Conservation (phyloP, 306 rosid species). For the Elaeagnus macrophylla region DNA sequence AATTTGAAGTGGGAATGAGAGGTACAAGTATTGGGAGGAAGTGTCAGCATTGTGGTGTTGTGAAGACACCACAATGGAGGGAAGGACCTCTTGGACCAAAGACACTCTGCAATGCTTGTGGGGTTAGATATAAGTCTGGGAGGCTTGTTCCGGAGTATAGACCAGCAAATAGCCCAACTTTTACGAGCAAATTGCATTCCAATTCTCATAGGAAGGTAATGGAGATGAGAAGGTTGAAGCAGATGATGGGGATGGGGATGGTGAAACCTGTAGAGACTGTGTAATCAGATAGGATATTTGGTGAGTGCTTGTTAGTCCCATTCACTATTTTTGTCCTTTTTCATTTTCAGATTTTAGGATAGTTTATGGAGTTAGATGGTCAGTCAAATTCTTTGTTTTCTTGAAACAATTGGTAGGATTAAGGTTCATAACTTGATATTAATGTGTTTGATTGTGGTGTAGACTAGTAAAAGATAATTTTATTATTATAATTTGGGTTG, state of each 20-base stretch:
- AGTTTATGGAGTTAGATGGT: conserved; percentile 26
- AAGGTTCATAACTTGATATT: no score
- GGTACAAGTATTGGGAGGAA: conserved; percentile 28
- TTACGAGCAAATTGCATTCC: conserved; percentile 48
- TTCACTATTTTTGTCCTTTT: conserved; percentile 2
- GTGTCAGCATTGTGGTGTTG: conserved; percentile 69
- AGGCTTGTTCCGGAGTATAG: conserved; percentile 66
- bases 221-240: conserved; percentile 58
- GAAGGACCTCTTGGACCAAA: conserved; percentile 61
- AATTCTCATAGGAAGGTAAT: conserved; percentile 63
- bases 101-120: conserved; percentile 82
- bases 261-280: conserved; percentile 33
- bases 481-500: neutral
- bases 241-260: conserved; percentile 16
- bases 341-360: conserved; percentile 16
- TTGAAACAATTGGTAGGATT: neutral
- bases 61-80: conserved; percentile 70
- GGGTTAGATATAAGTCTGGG: conserved; percentile 61
- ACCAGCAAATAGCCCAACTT: conserved; percentile 66
- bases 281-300: conserved; percentile 23
- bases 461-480: neutral
- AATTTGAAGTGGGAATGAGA: conserved; percentile 9
- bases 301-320: conserved; percentile 7
- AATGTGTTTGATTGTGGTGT: no score
- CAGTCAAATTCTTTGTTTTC: no score